A percentile compares a stretch with the other conserved stretches of the same genome.
phyloP scores from a whole-genome alignment of 139 green algal genomes.

The Chlamydomonas incerta region DNA sequence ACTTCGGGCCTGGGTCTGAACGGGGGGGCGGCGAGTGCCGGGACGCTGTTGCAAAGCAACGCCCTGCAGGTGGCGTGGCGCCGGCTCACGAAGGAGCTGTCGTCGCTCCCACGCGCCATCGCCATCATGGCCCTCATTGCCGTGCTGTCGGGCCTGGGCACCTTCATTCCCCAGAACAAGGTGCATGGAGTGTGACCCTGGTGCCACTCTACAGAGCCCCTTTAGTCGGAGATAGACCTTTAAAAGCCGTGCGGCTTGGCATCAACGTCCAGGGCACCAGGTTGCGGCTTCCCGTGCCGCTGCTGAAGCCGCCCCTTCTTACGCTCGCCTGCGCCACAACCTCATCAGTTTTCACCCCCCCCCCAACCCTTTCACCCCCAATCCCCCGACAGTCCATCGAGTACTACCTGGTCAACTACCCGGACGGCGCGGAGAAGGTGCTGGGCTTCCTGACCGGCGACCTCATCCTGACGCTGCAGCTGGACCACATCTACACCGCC shows the following conservation, averaged over 20 bases:
- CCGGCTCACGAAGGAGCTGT: slow-evolving; percentile 70
- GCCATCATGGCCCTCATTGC: slow-evolving; percentile 87
- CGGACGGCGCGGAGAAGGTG: slow-evolving; percentile 68
- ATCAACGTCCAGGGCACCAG: too few species aligned
- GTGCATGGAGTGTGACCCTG: too few species aligned
- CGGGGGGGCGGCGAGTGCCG: background rate
- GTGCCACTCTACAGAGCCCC: too few species aligned
- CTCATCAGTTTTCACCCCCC: background rate
- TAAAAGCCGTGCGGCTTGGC: too few species aligned
- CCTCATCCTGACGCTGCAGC: slow-evolving; percentile 76
- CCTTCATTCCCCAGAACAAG: slow-evolving; percentile 95
- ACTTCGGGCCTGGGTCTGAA: background rate
- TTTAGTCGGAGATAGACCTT: too few species aligned
- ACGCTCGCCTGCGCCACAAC: too few species aligned
- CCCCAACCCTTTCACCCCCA: background rate
- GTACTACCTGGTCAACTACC: slow-evolving; percentile 83
- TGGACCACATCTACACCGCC: slow-evolving; percentile 92
- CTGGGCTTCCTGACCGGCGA: slow-evolving; percentile 86
- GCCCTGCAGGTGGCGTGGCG: slow-evolving; percentile 43
- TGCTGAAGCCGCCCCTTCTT: too few species aligned
- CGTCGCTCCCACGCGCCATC: slow-evolving; percentile 91
- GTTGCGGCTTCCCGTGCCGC: too few species aligned
- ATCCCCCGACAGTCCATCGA: slow-evolving; percentile 53
- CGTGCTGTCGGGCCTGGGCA: slow-evolving; percentile 87
- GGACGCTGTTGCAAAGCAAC: background rate